phyloP scores from a whole-genome alignment of 306 rosid genomes.

The Comarum palustre region DNA sequence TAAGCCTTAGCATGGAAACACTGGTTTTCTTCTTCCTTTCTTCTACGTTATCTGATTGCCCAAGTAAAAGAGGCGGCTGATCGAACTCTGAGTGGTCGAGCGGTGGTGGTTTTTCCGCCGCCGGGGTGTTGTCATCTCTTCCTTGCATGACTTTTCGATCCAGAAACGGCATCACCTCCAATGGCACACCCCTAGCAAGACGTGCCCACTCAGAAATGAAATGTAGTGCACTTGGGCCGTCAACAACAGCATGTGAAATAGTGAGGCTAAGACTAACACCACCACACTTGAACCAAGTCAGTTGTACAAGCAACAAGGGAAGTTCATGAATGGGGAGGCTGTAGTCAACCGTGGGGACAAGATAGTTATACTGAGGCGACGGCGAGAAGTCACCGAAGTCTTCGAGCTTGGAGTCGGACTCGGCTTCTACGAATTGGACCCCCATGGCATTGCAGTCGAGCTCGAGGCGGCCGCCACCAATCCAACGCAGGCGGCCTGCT shows the following conservation, averaged over 20 bases:
- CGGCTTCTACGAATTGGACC: constrained; percentile 44
- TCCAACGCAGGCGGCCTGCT: constrained; percentile 55
- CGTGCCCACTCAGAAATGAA: constrained; percentile 53
- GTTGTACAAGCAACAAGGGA: constrained; percentile 41
- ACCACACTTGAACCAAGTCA: constrained; percentile 55
- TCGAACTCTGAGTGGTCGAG: constrained; percentile 20
- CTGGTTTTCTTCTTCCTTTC: constrained; percentile 44
- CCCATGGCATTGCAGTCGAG: constrained; percentile 56
- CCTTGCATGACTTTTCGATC: constrained; percentile 33
- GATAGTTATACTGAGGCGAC: constrained; percentile 10
- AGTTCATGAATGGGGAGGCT: constrained; percentile 41
- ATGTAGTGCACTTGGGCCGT: constrained; percentile 45
- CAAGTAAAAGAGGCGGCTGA: constrained; percentile 26
- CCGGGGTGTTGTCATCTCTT: constrained; percentile 10
- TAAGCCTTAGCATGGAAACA: constrained; percentile 32
- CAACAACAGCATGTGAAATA: constrained; percentile 45
- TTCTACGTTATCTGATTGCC: constrained; percentile 12
- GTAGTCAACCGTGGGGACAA: constrained; percentile 40
- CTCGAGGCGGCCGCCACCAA: constrained; percentile 41
- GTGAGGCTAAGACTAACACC: constrained; percentile 35
- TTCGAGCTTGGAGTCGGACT: constrained; percentile 23
- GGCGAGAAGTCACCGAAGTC: constrained; percentile 43
- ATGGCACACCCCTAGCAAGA: constrained; percentile 41
- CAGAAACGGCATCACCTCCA: constrained; percentile 35
- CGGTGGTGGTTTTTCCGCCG: background rate